Conservation (phyloP, 1,284 basidiomycete species). For the Gymnopus androsaceus region DNA sequence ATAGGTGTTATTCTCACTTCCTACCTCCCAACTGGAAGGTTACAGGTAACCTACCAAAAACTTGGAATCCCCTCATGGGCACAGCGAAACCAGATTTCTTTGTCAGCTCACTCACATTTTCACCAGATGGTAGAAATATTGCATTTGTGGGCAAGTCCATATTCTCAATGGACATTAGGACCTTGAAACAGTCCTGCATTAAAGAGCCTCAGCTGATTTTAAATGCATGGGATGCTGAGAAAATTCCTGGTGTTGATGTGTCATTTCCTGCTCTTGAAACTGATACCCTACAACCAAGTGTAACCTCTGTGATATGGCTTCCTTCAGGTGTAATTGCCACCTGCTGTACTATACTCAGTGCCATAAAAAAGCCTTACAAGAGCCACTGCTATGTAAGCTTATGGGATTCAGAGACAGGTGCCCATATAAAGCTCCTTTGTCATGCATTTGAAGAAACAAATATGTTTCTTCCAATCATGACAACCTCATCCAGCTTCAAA, state of each 20-base stretch:
- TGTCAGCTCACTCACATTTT: neutral
- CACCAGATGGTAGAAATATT: neutral
- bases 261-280: neutral
- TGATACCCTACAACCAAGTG: neutral
- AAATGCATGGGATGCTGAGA: neutral
- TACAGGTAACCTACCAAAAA: neutral
- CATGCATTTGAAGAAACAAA: neutral
- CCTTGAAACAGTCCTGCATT: neutral
- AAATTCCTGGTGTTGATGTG: neutral
- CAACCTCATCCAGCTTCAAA: neutral
- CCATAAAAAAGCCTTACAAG: neutral
- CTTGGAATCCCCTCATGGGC: conserved; percentile 2
- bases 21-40: conserved; percentile 3
- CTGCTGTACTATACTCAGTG: conserved; percentile 5
- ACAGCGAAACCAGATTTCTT: neutral
- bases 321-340: neutral
- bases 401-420: conserved; percentile 3
- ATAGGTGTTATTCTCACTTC: neutral
- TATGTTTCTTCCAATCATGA: conserved; percentile 4
- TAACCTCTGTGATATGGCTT: neutral
- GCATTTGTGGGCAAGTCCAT: neutral
- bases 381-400: neutral
- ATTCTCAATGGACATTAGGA: neutral
- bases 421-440: neutral
- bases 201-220: neutral